Evolutionary conservation across 2,329 filamentous ascomycete genomes (phyloP), one percentile per base, ranked within the genome.

Genomic region (Paracoccidioides lutzii): DNA sequence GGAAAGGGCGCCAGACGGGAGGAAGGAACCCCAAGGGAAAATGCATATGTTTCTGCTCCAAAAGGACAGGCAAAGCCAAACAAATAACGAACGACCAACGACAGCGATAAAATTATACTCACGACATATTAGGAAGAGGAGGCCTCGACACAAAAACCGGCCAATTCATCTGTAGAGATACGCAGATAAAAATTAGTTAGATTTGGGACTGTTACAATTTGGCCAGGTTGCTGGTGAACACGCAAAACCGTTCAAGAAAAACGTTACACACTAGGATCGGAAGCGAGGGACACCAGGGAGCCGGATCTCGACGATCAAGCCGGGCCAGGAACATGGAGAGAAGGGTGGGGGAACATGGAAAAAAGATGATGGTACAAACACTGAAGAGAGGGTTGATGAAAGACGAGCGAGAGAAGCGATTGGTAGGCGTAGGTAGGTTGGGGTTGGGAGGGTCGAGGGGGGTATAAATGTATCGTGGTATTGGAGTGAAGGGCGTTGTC

Each of bases 111-210:
- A 51, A 38, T 9, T 44, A 28, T 35, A 62, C 60, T 61, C 57
- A 62, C 60, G 59, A 58, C 60, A 62, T 61, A 57, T 60, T 59
- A 55, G 60, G 59, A 57, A 62, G 58, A 55, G 59, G 60, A 54
- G 60, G 57, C 53, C 59, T 57, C 45, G 59, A 57, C 30, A 52
- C 53, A 55, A 60, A 61, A 46, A 59, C 54, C 53, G 59, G 57
- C 59, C 60, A 61, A 61, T 59, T 62, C 60, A 62, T 62, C 60
- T 62, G 60, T 58, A 57, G 46, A 55, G 56, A 58, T 60, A 59
- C 58, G 58, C 46, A 57, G 38, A 56, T 37, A 56, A 54, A 52
- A 54, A 52, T 61, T 59, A 61, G 59, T 58, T 55, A 59, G 57
- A 54, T 46, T 54, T 55, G 42, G 22, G 51, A 44, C 48, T 53